Evolutionary conservation across 2,329 filamentous ascomycete species (phyloP), one percentile per base, ranked within the genome.

Genomic region (Fusarium sambucinum): DNA sequence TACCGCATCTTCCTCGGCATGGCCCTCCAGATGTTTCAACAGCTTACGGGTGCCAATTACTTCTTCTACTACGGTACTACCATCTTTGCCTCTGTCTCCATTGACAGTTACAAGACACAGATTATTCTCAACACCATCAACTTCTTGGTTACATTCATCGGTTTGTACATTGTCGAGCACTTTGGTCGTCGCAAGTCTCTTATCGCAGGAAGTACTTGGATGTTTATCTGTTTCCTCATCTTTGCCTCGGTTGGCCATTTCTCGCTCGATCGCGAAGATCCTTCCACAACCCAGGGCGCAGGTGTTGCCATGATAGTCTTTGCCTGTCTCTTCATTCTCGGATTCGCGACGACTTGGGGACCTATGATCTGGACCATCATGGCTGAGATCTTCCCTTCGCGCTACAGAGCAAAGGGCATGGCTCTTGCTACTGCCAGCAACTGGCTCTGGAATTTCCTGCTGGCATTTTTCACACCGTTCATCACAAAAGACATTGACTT

Each of bases 401-500:
- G 87, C 16, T 89, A 89, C 72, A 82, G 87, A 37, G 87, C 87
- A 4, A 84, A 85, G 73, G 85, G 83, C 30, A 89, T 89, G 83
- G 87, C 86, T 3, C 75, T 90, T 3, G 83, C 86, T 1, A 90
- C 88, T 0, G 84, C 86, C 0, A 85, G 83, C 70, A 90, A 90
- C 77, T 90, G 89, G 89, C 81, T 84, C 32, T 92, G 89, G 89
- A 92, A 93, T 77, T 94, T 94, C 79, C 83, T 92, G 68, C 85
- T 89, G 63, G 87, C 87, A 0, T 94, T 94, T 82, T 93, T 93
- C 81, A 93, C 92, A 0, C 90, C 92, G 0, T 94, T 93, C 78
- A 94, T 94, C 75, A 91, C 89, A 0, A 80, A 83, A 0, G 86
- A 86, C 5, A 94, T 94, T 55, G 86, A 90, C 69, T 94, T 90